phyloP scores from a whole-genome alignment of 305 asterid genomes.

The Salvia sclarea region DNA sequence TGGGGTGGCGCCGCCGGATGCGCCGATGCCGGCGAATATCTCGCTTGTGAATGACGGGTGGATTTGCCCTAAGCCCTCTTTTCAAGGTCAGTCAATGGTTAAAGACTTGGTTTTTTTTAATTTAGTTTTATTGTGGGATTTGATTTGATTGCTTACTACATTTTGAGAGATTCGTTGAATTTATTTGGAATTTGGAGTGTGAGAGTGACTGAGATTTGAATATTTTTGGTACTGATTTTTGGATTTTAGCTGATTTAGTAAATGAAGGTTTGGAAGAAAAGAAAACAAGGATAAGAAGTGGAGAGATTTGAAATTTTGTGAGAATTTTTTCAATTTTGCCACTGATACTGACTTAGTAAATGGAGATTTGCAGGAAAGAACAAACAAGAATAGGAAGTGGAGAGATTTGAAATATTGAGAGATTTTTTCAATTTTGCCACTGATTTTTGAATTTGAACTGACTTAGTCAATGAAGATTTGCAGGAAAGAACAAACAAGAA shows the following conservation, averaged over 20 bases:
- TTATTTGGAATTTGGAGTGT: conserved; percentile 3
- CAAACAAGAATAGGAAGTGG: too few relatives aligned
- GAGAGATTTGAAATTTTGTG: background rate
- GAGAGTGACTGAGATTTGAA: background rate
- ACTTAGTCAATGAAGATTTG: too few relatives aligned
- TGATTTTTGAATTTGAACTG: too few relatives aligned
- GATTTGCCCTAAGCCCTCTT: conserved; percentile 62
- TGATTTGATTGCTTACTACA: background rate
- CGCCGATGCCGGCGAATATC: conserved; percentile 76
- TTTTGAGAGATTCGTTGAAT: background rate
- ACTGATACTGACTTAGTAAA: too few relatives aligned
- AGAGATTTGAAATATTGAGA: too few relatives aligned
- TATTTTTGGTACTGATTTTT: background rate
- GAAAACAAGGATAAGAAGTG: background rate
- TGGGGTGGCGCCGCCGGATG: conserved; percentile 62
- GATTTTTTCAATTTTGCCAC: too few relatives aligned
- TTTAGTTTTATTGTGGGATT: background rate
- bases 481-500: too few relatives aligned
- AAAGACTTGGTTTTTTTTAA: background rate
- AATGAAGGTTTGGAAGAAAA: background rate
- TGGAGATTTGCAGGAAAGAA: too few relatives aligned
- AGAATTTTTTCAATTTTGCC: background rate
- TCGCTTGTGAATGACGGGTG: conserved; percentile 79
- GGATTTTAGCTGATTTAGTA: background rate
- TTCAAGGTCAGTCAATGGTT: conserved; percentile 50